A percentile compares a stretch with the other conserved stretches of the same genome.
Evolutionary conservation across 2,329 filamentous ascomycete species (phyloP).

Genomic region (Neopestalotiopsis rosae): DNA sequence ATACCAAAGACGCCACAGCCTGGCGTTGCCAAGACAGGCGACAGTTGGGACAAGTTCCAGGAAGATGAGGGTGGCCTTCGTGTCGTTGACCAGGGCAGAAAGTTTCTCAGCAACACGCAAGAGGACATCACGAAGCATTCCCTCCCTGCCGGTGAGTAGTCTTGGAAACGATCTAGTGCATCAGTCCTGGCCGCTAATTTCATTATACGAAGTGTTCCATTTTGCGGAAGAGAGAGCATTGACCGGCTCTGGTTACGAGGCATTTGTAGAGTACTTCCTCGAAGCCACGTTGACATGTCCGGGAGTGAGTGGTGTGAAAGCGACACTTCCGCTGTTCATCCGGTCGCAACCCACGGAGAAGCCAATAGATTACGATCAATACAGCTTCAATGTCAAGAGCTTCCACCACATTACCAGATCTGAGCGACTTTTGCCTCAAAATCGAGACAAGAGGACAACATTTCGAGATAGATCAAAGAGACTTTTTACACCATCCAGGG

Average conservation of each 20-base stretch:
- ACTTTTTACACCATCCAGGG: slow-evolving; percentile 19
- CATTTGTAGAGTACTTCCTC: slow-evolving; percentile 23
- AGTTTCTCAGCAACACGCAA: slow-evolving; percentile 18
- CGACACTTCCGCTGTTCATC: slow-evolving; percentile 16
- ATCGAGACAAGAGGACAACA: slow-evolving; percentile 12
- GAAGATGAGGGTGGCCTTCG: background rate
- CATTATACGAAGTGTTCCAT: slow-evolving; percentile 8
- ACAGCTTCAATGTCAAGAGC: slow-evolving; percentile 3
- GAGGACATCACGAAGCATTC: slow-evolving; percentile 17
- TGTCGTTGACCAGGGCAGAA: background rate
- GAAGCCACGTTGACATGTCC: slow-evolving; percentile 15
- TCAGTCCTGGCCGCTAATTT: background rate
- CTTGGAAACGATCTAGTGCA: background rate
- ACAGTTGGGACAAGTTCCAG: slow-evolving; percentile 11
- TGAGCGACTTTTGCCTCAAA: slow-evolving; percentile 11
- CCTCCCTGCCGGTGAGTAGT: slow-evolving; percentile 1
- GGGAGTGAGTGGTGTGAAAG: background rate
- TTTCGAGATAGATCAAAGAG: slow-evolving; percentile 17
- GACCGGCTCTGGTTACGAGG: slow-evolving; percentile 12
- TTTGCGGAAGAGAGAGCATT: background rate
- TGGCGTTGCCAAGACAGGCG: slow-evolving; percentile 15
- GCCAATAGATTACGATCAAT: slow-evolving; percentile 12
- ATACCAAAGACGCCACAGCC: slow-evolving; percentile 18
- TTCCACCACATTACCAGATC: background rate
- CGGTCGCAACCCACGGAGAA: slow-evolving; percentile 8